Evolutionary conservation across 2,329 filamentous ascomycete genomes (phyloP).

Genomic region (Colletotrichum lini): DNA sequence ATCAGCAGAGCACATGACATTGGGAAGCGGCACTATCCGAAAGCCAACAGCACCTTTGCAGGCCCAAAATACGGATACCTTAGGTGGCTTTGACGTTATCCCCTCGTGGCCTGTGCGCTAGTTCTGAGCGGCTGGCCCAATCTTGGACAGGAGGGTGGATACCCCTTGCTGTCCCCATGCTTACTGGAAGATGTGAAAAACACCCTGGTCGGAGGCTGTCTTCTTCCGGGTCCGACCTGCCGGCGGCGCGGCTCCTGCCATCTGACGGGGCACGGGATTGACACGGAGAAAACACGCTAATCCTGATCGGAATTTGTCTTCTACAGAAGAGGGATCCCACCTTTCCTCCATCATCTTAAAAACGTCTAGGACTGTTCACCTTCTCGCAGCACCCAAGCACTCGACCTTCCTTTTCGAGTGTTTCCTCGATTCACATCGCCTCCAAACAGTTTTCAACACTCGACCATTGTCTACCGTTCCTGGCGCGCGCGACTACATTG

Average conservation of each 20-base stretch:
- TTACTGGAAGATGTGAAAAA: neutral
- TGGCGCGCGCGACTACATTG: slow-evolving; percentile 13
- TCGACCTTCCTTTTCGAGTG: slow-evolving; percentile 2
- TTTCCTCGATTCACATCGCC: slow-evolving; percentile 5
- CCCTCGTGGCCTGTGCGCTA: slow-evolving; percentile 36
- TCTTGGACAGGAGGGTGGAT: slow-evolving; percentile 16
- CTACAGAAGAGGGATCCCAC: slow-evolving; percentile 40
- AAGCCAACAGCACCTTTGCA: slow-evolving; percentile 19
- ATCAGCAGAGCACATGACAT: slow-evolving; percentile 40
- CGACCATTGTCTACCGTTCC: slow-evolving; percentile 29
- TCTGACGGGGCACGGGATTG: slow-evolving; percentile 20
- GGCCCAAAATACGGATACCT: slow-evolving; percentile 19
- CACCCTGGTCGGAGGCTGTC: neutral
- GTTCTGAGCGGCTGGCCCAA: slow-evolving; percentile 18
- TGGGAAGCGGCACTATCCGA: slow-evolving; percentile 30
- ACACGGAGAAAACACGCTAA: slow-evolving; percentile 40
- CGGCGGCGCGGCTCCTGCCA: neutral
- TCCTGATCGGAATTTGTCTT: slow-evolving; percentile 40
- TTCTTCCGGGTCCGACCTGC: slow-evolving; percentile 19
- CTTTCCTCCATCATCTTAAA: slow-evolving; percentile 42
- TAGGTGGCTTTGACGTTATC: slow-evolving; percentile 40
- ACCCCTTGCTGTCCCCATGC: slow-evolving; percentile 1
- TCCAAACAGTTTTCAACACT: slow-evolving; percentile 16
- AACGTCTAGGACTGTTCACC: slow-evolving; percentile 35
- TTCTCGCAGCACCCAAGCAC: slow-evolving; percentile 26